Evolutionary conservation across 2,329 filamentous ascomycete species (phyloP).

Genomic region (Xylaria sp.): DNA sequence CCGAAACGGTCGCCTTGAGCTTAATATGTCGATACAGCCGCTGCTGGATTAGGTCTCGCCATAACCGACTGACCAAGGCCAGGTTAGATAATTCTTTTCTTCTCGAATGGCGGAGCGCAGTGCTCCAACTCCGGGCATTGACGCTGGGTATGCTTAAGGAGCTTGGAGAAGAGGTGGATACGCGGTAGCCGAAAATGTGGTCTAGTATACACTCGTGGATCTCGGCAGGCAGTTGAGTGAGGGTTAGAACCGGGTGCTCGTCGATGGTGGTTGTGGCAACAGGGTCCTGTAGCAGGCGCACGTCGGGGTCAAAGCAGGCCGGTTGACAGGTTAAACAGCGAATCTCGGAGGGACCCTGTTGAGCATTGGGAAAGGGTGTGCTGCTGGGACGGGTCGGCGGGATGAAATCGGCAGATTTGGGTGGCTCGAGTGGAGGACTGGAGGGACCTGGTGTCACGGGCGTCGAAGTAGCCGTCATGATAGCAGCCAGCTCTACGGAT

Average conservation of each 20-base stretch:
- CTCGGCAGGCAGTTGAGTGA: constrained; percentile 71
- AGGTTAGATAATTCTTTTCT: constrained; percentile 74
- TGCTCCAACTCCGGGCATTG: constrained; percentile 69
- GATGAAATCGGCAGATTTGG: constrained; percentile 60
- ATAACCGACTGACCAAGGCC: constrained; percentile 70
- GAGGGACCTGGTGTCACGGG: constrained; percentile 66
- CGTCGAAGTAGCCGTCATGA: constrained; percentile 62
- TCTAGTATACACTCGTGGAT: constrained; percentile 79
- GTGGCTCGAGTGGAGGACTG: constrained; percentile 62
- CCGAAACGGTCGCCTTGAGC: constrained; percentile 75
- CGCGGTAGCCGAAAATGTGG: constrained; percentile 75
- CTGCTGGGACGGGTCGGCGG: constrained; percentile 67
- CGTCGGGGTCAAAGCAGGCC: constrained; percentile 47
- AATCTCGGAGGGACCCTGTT: constrained; percentile 59
- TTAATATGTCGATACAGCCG: constrained; percentile 81
- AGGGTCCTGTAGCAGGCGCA: constrained; percentile 45
- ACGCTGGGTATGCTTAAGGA: constrained; percentile 64
- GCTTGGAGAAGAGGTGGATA: constrained; percentile 69
- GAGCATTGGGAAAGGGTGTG: constrained; percentile 68
- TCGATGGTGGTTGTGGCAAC: constrained; percentile 43
- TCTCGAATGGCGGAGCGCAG: constrained; percentile 73
- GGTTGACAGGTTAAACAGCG: constrained; percentile 56
- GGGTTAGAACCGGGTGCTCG: constrained; percentile 51
- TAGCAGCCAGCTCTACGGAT: constrained; percentile 57
- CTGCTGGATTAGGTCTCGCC: constrained; percentile 75